Conservation (phyloP, 257 asterid genomes). For the Mitragyna speciosa region DNA sequence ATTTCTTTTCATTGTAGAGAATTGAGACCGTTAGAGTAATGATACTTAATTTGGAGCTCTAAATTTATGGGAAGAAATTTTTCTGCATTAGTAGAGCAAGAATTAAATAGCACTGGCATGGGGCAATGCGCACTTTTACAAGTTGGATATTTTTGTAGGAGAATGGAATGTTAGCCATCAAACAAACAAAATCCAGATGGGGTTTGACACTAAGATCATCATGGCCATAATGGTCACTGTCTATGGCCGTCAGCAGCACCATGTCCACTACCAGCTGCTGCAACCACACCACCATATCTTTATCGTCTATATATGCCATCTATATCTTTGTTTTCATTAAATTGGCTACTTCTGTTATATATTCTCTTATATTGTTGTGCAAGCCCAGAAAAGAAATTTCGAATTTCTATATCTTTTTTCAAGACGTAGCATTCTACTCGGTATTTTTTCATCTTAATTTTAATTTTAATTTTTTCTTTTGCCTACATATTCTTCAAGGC, state of each 20-base stretch:
- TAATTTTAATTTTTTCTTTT: too few species aligned
- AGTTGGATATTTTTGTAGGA: neutral
- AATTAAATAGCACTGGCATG: neutral
- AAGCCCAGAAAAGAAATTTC: neutral
- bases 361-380: neutral
- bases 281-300: constrained; percentile 22
- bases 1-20: neutral
- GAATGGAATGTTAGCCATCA: constrained; percentile 20
- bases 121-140: neutral
- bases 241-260: constrained; percentile 24
- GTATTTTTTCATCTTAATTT: neutral
- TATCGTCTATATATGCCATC: neutral
- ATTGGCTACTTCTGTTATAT: neutral
- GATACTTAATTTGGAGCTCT: neutral
- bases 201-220: constrained; percentile 14
- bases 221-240: constrained; percentile 30
- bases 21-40: neutral
- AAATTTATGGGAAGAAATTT: neutral
- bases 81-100: neutral
- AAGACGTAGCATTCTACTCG: neutral
- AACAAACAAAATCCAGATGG: constrained; percentile 31
- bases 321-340: neutral
- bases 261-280: constrained; percentile 16
- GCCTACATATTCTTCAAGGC: too few species aligned
- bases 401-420: neutral